Evolutionary conservation across 163 green algal genomes (phyloP).

Genomic region (Scenedesmus sp.): DNA sequence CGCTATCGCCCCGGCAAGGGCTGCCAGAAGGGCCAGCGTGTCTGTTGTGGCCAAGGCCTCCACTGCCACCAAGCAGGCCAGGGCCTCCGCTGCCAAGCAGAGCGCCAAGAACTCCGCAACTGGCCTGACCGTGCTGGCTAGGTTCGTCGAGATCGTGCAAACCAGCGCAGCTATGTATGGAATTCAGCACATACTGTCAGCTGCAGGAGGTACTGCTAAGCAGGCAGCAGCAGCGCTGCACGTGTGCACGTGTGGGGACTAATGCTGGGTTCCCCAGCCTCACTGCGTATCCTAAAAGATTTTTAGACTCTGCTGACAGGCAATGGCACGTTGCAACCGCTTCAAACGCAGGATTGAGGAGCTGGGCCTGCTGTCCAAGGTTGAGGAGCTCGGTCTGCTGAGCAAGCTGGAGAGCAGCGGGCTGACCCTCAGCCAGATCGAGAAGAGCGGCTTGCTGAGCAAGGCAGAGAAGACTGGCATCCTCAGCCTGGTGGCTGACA

Average conservation of each 20-base stretch:
- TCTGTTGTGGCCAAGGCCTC: constrained; percentile 43
- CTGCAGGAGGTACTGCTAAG: no score
- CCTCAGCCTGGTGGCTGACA: constrained; percentile 74
- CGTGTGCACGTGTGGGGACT: no score
- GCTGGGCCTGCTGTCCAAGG: constrained; percentile 57
- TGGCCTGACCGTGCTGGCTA: constrained; percentile 50
- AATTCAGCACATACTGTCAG: no score
- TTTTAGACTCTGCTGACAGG: no score
- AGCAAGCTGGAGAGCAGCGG: constrained; percentile 83
- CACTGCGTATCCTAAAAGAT: neutral
- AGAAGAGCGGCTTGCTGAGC: constrained; percentile 81
- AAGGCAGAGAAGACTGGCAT: constrained; percentile 82
- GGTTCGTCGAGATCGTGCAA: no score
- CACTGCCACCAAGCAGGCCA: constrained; percentile 28
- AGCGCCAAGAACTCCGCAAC: neutral
- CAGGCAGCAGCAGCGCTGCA: no score
- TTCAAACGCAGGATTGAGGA: constrained; percentile 46
- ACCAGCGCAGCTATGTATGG: neutral
- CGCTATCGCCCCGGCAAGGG: constrained; percentile 38
- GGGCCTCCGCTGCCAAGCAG: neutral
- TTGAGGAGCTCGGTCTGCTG: constrained; percentile 82
- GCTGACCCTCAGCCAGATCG: constrained; percentile 83
- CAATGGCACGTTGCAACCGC: no score
- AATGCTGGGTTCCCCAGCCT: no score
- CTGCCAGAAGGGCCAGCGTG: constrained; percentile 24